Evolutionary conservation across 257 asterid genomes (phyloP).

Genomic region (Capsicum baccatum): DNA sequence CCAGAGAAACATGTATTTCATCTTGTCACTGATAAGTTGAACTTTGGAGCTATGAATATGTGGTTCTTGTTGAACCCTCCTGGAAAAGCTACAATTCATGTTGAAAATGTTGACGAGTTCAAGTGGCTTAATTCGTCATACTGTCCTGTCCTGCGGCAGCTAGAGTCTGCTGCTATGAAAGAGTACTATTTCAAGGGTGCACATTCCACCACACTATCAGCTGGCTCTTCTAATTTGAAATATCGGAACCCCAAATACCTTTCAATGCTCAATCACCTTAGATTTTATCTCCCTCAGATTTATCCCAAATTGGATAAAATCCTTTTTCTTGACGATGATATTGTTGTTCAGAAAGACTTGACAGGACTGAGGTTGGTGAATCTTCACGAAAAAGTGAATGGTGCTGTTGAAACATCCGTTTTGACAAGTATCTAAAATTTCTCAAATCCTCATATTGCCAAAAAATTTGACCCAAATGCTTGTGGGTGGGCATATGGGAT

Average conservation of each 20-base stretch:
- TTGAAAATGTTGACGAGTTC: slow-evolving; percentile 93
- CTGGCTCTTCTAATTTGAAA: slow-evolving; percentile 91
- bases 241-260: slow-evolving; percentile 97
- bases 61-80: slow-evolving; percentile 99
- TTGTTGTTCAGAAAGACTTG: slow-evolving; percentile 97
- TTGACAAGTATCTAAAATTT: slow-evolving; percentile 94
- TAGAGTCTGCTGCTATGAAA: slow-evolving; percentile 97
- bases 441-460: slow-evolving; percentile 92
- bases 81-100: slow-evolving; percentile 94
- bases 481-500: slow-evolving; percentile 99
- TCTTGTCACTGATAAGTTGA: slow-evolving; percentile 96
- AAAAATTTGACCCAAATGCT: slow-evolving; percentile 88
- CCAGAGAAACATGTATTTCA: slow-evolving; percentile 94
- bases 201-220: slow-evolving; percentile 86
- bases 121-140: slow-evolving; percentile 98
- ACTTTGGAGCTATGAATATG: slow-evolving; percentile 99
- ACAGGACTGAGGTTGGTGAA: slow-evolving; percentile 90
- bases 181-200: slow-evolving; percentile 98
- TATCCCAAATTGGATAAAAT: slow-evolving; percentile 93
- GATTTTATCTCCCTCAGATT: slow-evolving; percentile 95
- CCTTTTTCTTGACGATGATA: slow-evolving; percentile 97
- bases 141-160: slow-evolving; percentile 91
- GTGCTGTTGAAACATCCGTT: slow-evolving; percentile 98
- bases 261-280: slow-evolving; percentile 96
- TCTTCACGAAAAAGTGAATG: slow-evolving; percentile 89